Base-by-base conservation (phyloP, 2,329 filamentous ascomycete genomes). In the Nemania sp. region DNA sequence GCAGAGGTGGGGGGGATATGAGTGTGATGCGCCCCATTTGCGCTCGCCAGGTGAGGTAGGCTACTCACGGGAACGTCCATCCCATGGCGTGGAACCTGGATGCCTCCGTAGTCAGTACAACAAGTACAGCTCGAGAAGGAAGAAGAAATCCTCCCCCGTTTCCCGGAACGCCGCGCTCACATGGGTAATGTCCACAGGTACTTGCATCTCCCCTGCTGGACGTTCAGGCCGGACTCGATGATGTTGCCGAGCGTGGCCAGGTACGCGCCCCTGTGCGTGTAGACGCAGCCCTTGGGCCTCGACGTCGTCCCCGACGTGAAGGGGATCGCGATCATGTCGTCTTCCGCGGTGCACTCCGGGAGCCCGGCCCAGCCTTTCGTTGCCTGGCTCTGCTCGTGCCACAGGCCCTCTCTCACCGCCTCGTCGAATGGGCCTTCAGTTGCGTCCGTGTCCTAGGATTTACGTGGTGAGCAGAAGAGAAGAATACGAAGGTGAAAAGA, bases 241-340 rank as follows among this genome's bases (percentile, higher is more conserved):
- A 98, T 80, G 73, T 98, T 98, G 11, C 81, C 93, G 67, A 97
- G 72, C 0, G 92, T 82, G 0, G 92, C 94, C 12, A 99, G 81
- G 72, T 98, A 99, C 7, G 87, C 87, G 3, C 93, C 90, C 48
- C 95, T 85, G 74, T 98, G 91, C 1, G 92, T 97, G 72, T 90
- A 97, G 57, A 96, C 87, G 2, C 97, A 94, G 5, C 95, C 95
- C 75, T 99, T 98, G 1, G 95, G 95, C 32, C 85, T 82, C 0
- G 93, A 92, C 0, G 95, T 98, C 1, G 95, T 98, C 3, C 94
- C 94, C 29, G 90, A 95, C 0, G 95, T 99, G 74, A 98, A 98
- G 1, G 94, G 91, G 57, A 99, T 86, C 2, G 93, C 92, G 62
- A 98, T 83, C 67, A 91, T 83, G 62, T 87, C 87, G 67, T 97